Evolutionary conservation across 352 stramenopile species (phyloP).

Genomic region (Globisporangium ultimum): DNA sequence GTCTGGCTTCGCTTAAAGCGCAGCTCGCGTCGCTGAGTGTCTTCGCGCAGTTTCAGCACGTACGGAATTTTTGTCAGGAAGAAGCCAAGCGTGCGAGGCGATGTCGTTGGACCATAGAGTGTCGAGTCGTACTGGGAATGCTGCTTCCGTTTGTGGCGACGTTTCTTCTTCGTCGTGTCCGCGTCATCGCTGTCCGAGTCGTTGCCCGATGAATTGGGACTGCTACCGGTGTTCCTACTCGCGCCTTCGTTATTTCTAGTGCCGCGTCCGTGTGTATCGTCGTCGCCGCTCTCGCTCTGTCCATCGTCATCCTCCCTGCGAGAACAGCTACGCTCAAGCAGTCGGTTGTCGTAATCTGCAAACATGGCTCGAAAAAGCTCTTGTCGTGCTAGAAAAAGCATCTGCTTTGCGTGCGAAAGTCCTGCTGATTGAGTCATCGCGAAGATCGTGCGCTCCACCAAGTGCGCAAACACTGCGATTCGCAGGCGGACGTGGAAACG

Average conservation of each 20-base stretch:
- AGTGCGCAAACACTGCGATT: constrained; percentile 38
- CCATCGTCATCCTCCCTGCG: not conserved
- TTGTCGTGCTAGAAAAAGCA: constrained; percentile 30
- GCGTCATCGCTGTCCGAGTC: not conserved
- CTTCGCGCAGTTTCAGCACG: constrained; percentile 36
- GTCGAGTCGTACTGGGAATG: not conserved
- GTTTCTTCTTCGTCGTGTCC: not conserved
- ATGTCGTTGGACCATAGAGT: constrained; percentile 9
- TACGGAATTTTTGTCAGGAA: constrained; percentile 44
- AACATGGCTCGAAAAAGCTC: constrained; percentile 49
- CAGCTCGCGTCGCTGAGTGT: constrained; percentile 23
- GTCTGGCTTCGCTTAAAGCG: constrained; percentile 39
- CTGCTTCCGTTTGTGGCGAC: not conserved
- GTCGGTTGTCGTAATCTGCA: constrained; percentile 31
- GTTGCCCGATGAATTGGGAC: not conserved
- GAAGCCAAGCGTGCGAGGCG: constrained; percentile 34
- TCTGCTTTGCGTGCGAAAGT: constrained; percentile 23
- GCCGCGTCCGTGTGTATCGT: not conserved
- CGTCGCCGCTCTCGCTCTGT: constrained; percentile 5
- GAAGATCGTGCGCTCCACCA: constrained; percentile 38
- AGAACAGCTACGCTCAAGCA: too few relatives aligned
- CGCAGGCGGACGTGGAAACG: constrained; percentile 39
- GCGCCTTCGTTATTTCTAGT: constrained; percentile 4
- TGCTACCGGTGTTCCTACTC: not conserved
- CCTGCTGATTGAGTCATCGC: constrained; percentile 27